These are phyloP conservation scores for Nymphaea colorata DNA, from an alignment of 164 flowering plant species.

Conservation along the genomic window DNA sequence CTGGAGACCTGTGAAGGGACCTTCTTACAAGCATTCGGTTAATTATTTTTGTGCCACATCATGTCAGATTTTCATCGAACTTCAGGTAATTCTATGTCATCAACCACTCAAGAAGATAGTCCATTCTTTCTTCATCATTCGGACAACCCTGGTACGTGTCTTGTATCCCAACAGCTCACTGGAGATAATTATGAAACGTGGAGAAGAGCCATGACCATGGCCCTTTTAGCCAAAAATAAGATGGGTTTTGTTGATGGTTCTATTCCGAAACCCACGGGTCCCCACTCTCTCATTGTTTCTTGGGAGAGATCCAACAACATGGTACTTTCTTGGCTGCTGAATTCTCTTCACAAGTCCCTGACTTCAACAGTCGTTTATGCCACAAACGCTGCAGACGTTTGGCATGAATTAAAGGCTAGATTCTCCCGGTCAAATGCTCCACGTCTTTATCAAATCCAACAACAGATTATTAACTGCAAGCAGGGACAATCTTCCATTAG, in stretches of 20 bases:
- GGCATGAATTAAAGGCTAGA: too few relatives aligned
- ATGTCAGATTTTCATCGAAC: too few relatives aligned
- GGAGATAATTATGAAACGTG: conserved; percentile 1
- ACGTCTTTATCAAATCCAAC: too few relatives aligned
- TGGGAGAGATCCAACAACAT: background rate
- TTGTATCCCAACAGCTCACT: background rate
- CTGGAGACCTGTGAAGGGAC: too few relatives aligned
- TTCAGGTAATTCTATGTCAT: background rate
- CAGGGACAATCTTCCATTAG: too few relatives aligned
- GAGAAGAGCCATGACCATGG: conserved; percentile 1
- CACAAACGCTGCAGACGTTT: too few relatives aligned
- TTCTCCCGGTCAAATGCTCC: too few relatives aligned
- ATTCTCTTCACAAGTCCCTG: background rate
- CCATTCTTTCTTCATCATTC: conserved; percentile 3
- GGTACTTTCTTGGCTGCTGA: background rate
- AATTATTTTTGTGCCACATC: too few relatives aligned
- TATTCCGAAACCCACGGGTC: background rate
- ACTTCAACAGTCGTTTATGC: too few relatives aligned
- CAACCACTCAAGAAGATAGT: background rate
- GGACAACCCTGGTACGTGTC: background rate
- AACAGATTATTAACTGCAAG: too few relatives aligned
- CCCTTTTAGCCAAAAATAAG: background rate
- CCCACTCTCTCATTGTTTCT: background rate
- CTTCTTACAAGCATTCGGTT: too few relatives aligned
- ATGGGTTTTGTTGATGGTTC: background rate